These are phyloP conservation scores for Schizothecium vesticola DNA, from an alignment of 495 filamentous ascomycete genomes.

Conservation along the genomic window DNA sequence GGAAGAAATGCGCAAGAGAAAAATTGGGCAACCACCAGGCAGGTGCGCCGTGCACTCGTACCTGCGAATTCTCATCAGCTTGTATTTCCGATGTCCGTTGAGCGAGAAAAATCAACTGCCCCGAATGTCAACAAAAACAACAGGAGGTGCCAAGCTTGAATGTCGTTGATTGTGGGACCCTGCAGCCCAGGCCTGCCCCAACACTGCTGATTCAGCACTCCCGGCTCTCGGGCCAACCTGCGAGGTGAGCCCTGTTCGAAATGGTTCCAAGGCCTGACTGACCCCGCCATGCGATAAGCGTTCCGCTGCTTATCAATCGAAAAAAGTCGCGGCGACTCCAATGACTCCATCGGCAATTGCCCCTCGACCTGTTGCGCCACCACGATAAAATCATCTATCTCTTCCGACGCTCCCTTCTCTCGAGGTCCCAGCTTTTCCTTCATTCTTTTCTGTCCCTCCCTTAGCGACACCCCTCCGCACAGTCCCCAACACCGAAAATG, in stretches of 20 bases:
- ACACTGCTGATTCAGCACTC: background rate
- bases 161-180: background rate
- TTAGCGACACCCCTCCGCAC: background rate
- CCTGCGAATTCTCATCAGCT: no score
- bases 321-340: background rate
- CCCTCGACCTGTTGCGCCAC: background rate
- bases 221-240: background rate
- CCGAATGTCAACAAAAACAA: background rate
- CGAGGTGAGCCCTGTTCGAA: background rate
- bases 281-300: background rate
- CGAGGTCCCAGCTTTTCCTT: background rate
- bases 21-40: no score
- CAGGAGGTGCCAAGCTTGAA: background rate
- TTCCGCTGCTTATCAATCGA: background rate
- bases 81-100: no score
- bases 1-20: no score
- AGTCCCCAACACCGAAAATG: slow-evolving; percentile 8
- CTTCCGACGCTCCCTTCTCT: background rate
- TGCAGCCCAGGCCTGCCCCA: background rate
- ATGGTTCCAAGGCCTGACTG: background rate
- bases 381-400: background rate
- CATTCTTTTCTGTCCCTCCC: background rate
- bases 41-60: no score
- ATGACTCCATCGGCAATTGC: background rate
- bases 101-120: no score